Percentiles rank a stretch among this genome's conserved stretches.
phyloP scores from a whole-genome alignment of 2,329 filamentous ascomycete genomes.

The Didymella arachidicola region DNA sequence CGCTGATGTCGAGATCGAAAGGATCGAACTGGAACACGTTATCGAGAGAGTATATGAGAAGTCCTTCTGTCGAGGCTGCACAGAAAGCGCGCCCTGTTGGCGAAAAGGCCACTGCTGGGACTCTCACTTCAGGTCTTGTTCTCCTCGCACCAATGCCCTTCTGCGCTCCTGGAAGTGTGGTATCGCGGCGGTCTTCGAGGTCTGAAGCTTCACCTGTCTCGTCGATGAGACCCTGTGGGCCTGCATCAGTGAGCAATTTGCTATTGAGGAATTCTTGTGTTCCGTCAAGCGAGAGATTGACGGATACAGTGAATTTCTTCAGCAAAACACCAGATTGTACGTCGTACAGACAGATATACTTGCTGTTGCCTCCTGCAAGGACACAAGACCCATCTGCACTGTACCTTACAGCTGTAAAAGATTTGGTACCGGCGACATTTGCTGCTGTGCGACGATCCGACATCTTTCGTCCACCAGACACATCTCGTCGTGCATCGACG shows the following conservation, averaged over 20 bases:
- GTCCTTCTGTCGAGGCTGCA: constrained; percentile 90
- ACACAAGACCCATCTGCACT: constrained; percentile 92
- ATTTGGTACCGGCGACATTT: constrained; percentile 88
- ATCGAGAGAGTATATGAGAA: constrained; percentile 93
- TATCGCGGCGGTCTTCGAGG: constrained; percentile 82
- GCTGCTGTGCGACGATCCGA: constrained; percentile 90
- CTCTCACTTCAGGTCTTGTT: constrained; percentile 80
- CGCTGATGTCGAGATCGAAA: constrained; percentile 92
- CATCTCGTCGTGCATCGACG: constrained; percentile 88
- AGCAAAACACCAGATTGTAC: constrained; percentile 88
- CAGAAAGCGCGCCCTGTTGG: constrained; percentile 91
- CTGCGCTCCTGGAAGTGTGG: constrained; percentile 81
- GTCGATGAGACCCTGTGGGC: constrained; percentile 83
- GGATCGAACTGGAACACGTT: constrained; percentile 87
- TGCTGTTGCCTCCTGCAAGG: constrained; percentile 92
- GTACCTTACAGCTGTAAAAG: constrained; percentile 86
- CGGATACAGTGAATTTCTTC: constrained; percentile 94
- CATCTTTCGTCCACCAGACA: constrained; percentile 88
- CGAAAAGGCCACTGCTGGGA: constrained; percentile 84
- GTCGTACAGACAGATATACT: constrained; percentile 98
- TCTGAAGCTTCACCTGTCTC: constrained; percentile 89
- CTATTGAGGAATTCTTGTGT: constrained; percentile 98
- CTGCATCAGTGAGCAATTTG: constrained; percentile 87
- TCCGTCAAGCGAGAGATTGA: constrained; percentile 93
- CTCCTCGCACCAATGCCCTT: constrained; percentile 86